Base-by-base conservation (phyloP, 768 basidiomycete species). In the Calocera viscosa region DNA sequence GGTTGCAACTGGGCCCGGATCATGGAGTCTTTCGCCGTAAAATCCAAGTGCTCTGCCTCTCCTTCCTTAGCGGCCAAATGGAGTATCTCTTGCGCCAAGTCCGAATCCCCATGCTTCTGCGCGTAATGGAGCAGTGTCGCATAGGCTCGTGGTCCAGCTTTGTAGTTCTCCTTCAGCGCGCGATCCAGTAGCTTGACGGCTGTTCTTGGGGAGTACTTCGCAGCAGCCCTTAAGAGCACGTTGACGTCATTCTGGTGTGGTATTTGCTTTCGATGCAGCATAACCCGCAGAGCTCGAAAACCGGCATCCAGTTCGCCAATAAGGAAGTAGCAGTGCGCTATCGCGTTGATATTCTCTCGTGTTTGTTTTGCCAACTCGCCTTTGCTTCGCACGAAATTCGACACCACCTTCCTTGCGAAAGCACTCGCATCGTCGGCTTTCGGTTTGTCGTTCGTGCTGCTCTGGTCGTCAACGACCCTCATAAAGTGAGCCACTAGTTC, bases 201-300 rank as follows among this genome's bases (percentile, higher is more conserved):
- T 17, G 71, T 71, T 12, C 75, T 74, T 24, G 86, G 82, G 47
- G 81, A 75, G 68, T 80, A 73, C 67, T 78, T 76, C 30, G 86
- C 82, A 64, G 88, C 73, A 11, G 80, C 82, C 1, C 79, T 77
- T 66, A 90, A 78, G 41, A 80, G 80, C 63, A 90, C 82, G 71
- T 88, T 88, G 64, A 87, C 76, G 71, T 90, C 88, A 72, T 83
- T 77, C 40, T 81, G 69, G 73, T 89, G 86, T 17, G 86, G 86
- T 64, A 81, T 71, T 72, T 86, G 82, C 66, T 72, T 75, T 63
- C 84, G 82, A 26, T 73, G 69, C 41, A 83, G 72, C 39, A 88
- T 72, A 66, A 80, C 66, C 64, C 76, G 77, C 71, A 89, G 76
- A 26, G 79, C 75, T 11, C 74, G 70, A 66, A 86, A 77, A 1